These are phyloP conservation scores for Trichoderma oligosporum DNA, from an alignment of 2,329 filamentous ascomycete species.

Conservation along the genomic window DNA sequence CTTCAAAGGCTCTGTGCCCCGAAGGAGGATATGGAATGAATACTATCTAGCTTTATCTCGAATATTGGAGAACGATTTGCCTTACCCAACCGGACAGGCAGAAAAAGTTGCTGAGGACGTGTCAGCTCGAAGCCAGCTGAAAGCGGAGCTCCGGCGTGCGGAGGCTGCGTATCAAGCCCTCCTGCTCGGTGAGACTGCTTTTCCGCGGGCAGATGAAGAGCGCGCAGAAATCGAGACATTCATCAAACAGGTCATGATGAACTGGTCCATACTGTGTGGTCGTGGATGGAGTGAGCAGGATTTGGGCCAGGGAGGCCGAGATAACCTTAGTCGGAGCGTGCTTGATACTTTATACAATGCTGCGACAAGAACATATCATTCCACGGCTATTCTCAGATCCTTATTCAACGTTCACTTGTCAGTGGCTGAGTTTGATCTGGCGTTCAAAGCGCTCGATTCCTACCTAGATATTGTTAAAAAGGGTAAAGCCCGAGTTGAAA, in stretches of 20 bases:
- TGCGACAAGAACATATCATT: slow-evolving; percentile 92
- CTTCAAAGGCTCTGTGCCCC: slow-evolving; percentile 56
- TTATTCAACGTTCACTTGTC: slow-evolving; percentile 85
- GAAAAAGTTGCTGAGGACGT: slow-evolving; percentile 42
- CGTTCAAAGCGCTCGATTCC: slow-evolving; percentile 85
- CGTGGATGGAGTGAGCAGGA: slow-evolving; percentile 76
- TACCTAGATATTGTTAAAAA: slow-evolving; percentile 86
- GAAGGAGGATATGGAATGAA: slow-evolving; percentile 73
- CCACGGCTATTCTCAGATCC: slow-evolving; percentile 78
- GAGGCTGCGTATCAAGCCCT: slow-evolving; percentile 76
- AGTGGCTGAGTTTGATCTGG: slow-evolving; percentile 86
- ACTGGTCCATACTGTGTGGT: slow-evolving; percentile 81
- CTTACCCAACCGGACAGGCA: slow-evolving; percentile 52
- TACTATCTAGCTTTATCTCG: slow-evolving; percentile 78
- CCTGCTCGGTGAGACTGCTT: slow-evolving; percentile 72
- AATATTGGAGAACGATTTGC: slow-evolving; percentile 64
- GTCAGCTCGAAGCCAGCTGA: slow-evolving; percentile 60
- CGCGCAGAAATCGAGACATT: slow-evolving; percentile 79
- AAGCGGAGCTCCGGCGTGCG: slow-evolving; percentile 72
- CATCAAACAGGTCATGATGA: slow-evolving; percentile 72
- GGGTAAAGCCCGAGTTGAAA: slow-evolving; percentile 78
- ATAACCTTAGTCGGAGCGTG: slow-evolving; percentile 68
- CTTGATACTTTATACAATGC: slow-evolving; percentile 87
- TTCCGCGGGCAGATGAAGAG: slow-evolving; percentile 77
- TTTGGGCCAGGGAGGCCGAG: slow-evolving; percentile 75